phyloP scores from a whole-genome alignment of 345 rosid genomes.

The Tarenaya hassleriana region DNA sequence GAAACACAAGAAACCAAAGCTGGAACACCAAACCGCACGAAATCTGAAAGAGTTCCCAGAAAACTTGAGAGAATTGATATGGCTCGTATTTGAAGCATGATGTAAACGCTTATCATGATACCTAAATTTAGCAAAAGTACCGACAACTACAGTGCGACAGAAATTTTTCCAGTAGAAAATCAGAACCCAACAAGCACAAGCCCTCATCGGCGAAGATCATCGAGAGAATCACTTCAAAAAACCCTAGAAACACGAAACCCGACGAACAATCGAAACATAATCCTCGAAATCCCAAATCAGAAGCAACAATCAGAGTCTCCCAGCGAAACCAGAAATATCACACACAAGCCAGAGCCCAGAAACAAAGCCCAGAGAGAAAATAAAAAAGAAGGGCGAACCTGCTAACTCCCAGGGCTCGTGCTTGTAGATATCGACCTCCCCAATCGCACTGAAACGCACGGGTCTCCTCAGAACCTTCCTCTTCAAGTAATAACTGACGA shows the following conservation, averaged over 20 bases:
- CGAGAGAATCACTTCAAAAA: not conserved
- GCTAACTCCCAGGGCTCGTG: slow-evolving; percentile 67
- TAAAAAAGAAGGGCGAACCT: slow-evolving; percentile 26
- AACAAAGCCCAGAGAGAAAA: not conserved
- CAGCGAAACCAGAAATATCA: slow-evolving; percentile 1
- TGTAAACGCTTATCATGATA: not conserved
- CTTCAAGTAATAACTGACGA: slow-evolving; percentile 65
- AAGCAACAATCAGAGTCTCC: no score
- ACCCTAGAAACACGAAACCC: slow-evolving; percentile 1
- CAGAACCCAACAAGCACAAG: not conserved
- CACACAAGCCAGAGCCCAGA: not conserved
- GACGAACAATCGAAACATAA: not conserved
- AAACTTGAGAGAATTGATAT: not conserved
- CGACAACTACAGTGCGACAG: no score
- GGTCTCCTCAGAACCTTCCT: slow-evolving; percentile 50
- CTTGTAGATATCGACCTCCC: slow-evolving; percentile 65
- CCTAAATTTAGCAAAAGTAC: slow-evolving; percentile 2
- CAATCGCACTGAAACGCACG: slow-evolving; percentile 50
- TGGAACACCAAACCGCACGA: no score
- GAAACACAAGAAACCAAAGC: slow-evolving; percentile 11
- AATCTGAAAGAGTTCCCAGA: not conserved
- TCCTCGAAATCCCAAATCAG: not conserved
- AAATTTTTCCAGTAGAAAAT: not conserved
- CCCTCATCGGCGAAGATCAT: not conserved
- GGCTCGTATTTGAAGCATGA: not conserved